phyloP scores from a whole-genome alignment of 2,329 filamentous ascomycete genomes.

The Dryadomyces quercivorus region DNA sequence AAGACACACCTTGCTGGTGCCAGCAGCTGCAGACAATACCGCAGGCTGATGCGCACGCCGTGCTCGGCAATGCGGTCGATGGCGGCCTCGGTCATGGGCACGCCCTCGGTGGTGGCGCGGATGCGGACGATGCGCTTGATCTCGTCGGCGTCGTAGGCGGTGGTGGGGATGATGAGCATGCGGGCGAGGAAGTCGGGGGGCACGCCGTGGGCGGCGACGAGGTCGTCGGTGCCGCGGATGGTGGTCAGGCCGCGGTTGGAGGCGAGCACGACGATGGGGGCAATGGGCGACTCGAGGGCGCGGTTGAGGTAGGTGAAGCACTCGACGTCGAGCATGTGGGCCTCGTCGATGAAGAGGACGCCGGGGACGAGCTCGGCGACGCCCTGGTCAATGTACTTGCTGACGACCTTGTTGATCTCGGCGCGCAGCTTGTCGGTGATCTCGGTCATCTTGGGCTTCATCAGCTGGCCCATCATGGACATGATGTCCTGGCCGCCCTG shows the following conservation, averaged over 20 bases:
- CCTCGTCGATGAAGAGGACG: constrained; percentile 98
- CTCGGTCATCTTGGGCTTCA: constrained; percentile 99
- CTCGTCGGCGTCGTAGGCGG: constrained; percentile 76
- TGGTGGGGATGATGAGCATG: constrained; percentile 90
- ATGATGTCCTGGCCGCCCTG: constrained; percentile 98
- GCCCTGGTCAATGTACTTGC: constrained; percentile 96
- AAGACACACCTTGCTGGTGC: constrained; percentile 60
- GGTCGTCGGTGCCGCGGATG: constrained; percentile 74
- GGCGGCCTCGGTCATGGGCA: constrained; percentile 68
- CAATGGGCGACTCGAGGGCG: constrained; percentile 88
- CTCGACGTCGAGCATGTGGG: constrained; percentile 98
- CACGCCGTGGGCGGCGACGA: constrained; percentile 83
- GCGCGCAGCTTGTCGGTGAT: constrained; percentile 93
- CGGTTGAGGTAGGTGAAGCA: constrained; percentile 98
- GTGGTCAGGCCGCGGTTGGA: constrained; percentile 92
- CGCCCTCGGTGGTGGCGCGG: constrained; percentile 68
- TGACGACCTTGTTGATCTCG: constrained; percentile 99
- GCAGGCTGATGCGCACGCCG: constrained; percentile 76
- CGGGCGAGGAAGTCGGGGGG: constrained; percentile 88
- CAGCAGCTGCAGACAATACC: constrained; percentile 87
- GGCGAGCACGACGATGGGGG: constrained; percentile 92
- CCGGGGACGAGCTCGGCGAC: constrained; percentile 96
- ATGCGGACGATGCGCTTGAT: constrained; percentile 87
- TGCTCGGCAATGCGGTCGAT: constrained; percentile 79
- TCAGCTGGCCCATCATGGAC: constrained; percentile 99